phyloP scores from a whole-genome alignment of 257 asterid species.

The Scutellaria barbata region DNA sequence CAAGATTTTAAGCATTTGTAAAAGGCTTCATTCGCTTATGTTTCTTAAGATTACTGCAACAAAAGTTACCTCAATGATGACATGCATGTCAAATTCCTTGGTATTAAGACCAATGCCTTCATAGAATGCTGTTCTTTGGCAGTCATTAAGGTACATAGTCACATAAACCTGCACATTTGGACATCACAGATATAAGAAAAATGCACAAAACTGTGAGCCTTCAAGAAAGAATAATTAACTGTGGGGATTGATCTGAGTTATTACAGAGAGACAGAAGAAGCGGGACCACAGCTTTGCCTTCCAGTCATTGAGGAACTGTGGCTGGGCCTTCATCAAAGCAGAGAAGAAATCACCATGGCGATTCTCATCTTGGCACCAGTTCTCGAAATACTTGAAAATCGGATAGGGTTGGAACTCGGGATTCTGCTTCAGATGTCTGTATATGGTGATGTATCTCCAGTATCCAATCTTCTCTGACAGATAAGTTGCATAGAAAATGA shows the following conservation, averaged over 20 bases:
- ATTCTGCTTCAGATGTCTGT: conserved; percentile 90
- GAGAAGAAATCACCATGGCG: conserved; percentile 99
- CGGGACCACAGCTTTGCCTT: conserved; percentile 99
- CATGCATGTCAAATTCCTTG: conserved; percentile 96
- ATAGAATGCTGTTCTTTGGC: conserved; percentile 83
- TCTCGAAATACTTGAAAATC: conserved; percentile 97
- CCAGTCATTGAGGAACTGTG: conserved; percentile 99
- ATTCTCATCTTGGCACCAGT: conserved; percentile 99
- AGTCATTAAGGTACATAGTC: conserved; percentile 91
- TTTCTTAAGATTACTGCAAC: no score
- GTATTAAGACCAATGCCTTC: conserved; percentile 97
- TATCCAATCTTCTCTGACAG: conserved; percentile 85
- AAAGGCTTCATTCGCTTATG: no score
- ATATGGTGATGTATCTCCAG: conserved; percentile 99
- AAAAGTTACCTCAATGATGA: conserved; percentile 80
- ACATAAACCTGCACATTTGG: conserved; percentile 74
- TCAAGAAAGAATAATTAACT: conserved; percentile 47
- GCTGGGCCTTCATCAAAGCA: conserved; percentile 98
- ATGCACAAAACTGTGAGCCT: conserved; percentile 28
- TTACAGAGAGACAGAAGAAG: conserved; percentile 97
- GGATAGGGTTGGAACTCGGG: conserved; percentile 95
- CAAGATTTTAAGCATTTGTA: neutral
- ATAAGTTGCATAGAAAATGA: conserved; percentile 73
- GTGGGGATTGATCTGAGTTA: conserved; percentile 27
- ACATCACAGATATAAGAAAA: conserved; percentile 21